Evolutionary conservation across 805 yeast species (phyloP).

Genomic region (Nakazawaea sp.): DNA sequence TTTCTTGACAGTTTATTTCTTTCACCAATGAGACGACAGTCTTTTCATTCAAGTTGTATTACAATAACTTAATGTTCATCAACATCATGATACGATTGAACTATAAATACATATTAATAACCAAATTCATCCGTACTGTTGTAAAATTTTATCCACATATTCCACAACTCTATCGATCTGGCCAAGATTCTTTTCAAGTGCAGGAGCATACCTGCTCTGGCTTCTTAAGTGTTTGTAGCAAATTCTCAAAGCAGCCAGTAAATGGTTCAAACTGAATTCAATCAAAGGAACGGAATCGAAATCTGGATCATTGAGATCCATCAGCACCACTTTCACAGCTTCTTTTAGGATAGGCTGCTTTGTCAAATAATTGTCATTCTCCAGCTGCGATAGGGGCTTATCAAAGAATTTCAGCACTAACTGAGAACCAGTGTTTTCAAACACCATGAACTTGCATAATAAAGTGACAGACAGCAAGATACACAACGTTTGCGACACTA

Average conservation of each 20-base stretch:
- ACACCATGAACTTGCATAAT: constrained; percentile 6
- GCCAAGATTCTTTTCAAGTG: neutral
- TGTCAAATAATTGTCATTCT: neutral
- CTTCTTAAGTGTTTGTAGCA: constrained; percentile 3
- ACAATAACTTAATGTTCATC: neutral
- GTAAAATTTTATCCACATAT: constrained; percentile 7
- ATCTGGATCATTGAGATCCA: neutral
- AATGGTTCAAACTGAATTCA: constrained; percentile 1
- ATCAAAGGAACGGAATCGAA: constrained; percentile 3
- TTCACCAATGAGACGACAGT: neutral
- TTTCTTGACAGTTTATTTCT: neutral
- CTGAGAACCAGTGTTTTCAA: neutral
- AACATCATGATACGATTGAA: neutral
- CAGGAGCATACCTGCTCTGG: constrained; percentile 1
- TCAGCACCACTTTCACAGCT: neutral
- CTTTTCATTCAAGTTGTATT: neutral
- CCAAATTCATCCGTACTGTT: constrained; percentile 1
- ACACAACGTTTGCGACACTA: constrained; percentile 1
- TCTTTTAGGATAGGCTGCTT: neutral
- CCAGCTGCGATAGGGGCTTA: constrained; percentile 3
- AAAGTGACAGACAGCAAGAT: constrained; percentile 8
- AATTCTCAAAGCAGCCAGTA: constrained; percentile 4
- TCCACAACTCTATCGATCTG: constrained; percentile 4
- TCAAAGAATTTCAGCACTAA: neutral
- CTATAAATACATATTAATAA: neutral